Conservation (phyloP, 164 flowering plant species). For the Berberis vulgaris region DNA sequence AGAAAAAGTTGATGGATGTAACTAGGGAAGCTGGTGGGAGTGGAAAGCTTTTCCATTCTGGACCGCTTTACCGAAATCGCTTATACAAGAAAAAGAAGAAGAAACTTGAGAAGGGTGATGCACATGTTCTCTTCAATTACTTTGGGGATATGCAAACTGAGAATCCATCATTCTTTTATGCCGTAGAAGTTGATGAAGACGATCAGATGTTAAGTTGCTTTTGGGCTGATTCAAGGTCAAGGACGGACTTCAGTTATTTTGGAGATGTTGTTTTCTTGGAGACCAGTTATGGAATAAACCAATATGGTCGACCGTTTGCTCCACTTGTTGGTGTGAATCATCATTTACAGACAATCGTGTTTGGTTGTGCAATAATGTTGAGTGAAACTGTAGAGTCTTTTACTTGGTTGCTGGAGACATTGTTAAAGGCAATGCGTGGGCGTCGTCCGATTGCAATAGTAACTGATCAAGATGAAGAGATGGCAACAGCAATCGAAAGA, state of each 20-base stretch:
- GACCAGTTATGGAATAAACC: constrained; percentile 11
- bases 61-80: constrained; percentile 7
- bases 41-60: constrained; percentile 6
- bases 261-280: constrained; percentile 13
- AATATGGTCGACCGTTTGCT: constrained; percentile 13
- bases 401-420: constrained; percentile 12
- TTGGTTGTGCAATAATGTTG: constrained; percentile 16
- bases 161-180: constrained; percentile 15
- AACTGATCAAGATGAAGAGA: constrained; percentile 14
- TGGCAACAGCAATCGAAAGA: constrained; percentile 12
- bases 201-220: constrained; percentile 14
- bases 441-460: constrained; percentile 9
- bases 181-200: constrained; percentile 15
- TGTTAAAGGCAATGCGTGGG: constrained; percentile 15
- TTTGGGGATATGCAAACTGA: constrained; percentile 15
- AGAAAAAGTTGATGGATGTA: neutral
- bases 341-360: constrained; percentile 13
- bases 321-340: constrained; percentile 16
- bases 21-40: constrained; percentile 7
- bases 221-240: constrained; percentile 17
- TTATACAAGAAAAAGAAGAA: constrained; percentile 9
- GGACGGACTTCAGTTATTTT: constrained; percentile 15
- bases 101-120: constrained; percentile 15
- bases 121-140: constrained; percentile 9
- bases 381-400: constrained; percentile 13